Evolutionary conservation across 1,284 basidiomycete species (phyloP).

Genomic region (Lignosus rhinocerotis): DNA sequence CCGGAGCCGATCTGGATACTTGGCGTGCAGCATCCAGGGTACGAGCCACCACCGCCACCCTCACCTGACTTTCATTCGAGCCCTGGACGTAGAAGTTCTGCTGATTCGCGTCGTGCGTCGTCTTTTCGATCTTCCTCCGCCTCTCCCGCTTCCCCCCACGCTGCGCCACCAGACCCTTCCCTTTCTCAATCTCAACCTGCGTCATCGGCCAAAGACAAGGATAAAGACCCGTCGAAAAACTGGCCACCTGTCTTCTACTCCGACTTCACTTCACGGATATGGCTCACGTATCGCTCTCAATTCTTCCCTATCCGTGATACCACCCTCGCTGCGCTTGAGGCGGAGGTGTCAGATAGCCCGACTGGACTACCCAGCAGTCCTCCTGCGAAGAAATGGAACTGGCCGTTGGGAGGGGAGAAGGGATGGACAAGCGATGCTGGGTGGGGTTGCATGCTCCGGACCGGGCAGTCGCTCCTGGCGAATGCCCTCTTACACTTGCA

Average conservation of each 20-base stretch:
- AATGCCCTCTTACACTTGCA: constrained; percentile 86
- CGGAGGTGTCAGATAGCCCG: constrained; percentile 30
- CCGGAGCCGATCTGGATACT: constrained; percentile 83
- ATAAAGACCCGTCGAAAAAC: constrained; percentile 48
- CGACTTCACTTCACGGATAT: constrained; percentile 88
- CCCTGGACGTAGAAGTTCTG: constrained; percentile 39
- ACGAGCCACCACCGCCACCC: constrained; percentile 53
- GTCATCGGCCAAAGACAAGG: constrained; percentile 37
- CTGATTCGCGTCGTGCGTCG: constrained; percentile 39
- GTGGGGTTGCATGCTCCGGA: constrained; percentile 98
- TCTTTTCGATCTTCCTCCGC: constrained; percentile 54
- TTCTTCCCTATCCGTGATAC: constrained; percentile 82
- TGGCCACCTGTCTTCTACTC: constrained; percentile 86
- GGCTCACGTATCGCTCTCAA: constrained; percentile 91
- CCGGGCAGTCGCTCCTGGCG: constrained; percentile 90
- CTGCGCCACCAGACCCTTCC: constrained; percentile 33
- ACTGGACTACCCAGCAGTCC: constrained; percentile 33
- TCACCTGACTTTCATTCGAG: constrained; percentile 23
- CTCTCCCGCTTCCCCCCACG: constrained; percentile 33
- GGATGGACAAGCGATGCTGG: constrained; percentile 92
- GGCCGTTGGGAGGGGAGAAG: constrained; percentile 60
- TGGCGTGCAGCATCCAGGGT: constrained; percentile 77
- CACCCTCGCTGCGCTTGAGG: constrained; percentile 53
- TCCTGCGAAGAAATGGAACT: constrained; percentile 47
- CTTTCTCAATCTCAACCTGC: constrained; percentile 39